These are phyloP conservation scores for Suhomyces guaymorum DNA, from an alignment of 1,139 yeast genomes.

Conservation along the genomic window DNA sequence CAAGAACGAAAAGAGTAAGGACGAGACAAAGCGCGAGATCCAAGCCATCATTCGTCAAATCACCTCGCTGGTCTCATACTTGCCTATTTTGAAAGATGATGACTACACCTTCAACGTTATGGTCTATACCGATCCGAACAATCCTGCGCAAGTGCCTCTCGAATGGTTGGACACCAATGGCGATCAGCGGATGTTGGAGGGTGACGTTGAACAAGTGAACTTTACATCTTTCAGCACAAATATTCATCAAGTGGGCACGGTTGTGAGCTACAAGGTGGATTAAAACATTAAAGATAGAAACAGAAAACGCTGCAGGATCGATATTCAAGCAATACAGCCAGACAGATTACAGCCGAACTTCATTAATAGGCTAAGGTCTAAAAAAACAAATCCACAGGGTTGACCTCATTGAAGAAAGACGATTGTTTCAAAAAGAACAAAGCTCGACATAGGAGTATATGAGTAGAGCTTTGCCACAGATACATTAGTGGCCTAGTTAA, in stretches of 20 bases:
- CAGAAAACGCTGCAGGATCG: background rate
- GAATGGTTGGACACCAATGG: conserved; percentile 82
- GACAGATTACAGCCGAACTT: no score
- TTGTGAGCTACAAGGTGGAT: conserved; percentile 64
- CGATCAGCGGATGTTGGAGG: conserved; percentile 57
- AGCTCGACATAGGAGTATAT: no score
- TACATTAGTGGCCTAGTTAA: no score
- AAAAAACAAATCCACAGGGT: no score
- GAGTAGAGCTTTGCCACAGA: no score
- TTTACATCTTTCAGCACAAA: conserved; percentile 70
- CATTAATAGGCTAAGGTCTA: no score
- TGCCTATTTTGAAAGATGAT: conserved; percentile 70
- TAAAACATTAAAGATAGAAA: conserved; percentile 1
- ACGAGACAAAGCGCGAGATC: conserved; percentile 68
- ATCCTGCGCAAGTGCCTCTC: conserved; percentile 61
- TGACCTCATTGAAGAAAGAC: no score
- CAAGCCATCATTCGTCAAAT: conserved; percentile 87
- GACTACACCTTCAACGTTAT: conserved; percentile 82
- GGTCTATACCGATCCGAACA: conserved; percentile 77
- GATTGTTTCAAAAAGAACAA: no score
- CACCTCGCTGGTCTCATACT: conserved; percentile 82
- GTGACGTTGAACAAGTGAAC: conserved; percentile 64
- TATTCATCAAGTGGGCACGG: conserved; percentile 71
- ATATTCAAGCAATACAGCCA: no score
- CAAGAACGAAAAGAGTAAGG: conserved; percentile 36